phyloP scores from a whole-genome alignment of 495 filamentous ascomycete species.

The Penicillium tannophilum region DNA sequence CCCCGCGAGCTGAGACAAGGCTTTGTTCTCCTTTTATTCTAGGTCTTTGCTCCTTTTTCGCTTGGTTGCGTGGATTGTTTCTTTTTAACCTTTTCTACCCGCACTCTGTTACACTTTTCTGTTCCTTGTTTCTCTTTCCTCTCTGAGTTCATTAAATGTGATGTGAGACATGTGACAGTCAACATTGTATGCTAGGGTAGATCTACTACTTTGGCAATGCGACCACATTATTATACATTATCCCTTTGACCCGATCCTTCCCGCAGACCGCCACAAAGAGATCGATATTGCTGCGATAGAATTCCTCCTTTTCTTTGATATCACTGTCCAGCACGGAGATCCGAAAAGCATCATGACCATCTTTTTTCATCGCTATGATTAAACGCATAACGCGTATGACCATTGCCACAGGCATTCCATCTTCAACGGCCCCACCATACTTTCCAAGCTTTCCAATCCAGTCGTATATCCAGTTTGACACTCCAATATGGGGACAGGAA shows the following conservation, averaged over 20 bases:
- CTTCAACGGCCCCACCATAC: not conserved
- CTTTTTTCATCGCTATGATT: not conserved
- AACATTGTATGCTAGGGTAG: not conserved
- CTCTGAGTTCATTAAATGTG: not conserved
- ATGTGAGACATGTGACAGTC: not conserved
- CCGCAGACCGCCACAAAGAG: not conserved
- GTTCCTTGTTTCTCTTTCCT: not conserved
- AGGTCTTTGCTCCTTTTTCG: not conserved
- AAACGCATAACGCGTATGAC: not conserved
- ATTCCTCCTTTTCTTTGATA: not conserved
- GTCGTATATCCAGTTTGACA: not conserved
- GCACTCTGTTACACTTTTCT: not conserved
- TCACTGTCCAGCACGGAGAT: not conserved
- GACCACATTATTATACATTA: not conserved
- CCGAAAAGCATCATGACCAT: not conserved
- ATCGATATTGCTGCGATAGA: not conserved
- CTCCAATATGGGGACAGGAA: not conserved
- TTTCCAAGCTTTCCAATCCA: not conserved
- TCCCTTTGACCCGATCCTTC: not conserved
- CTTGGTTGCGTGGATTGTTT: not conserved
- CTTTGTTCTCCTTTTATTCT: not conserved
- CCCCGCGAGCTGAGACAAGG: not conserved
- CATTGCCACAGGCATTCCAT: not conserved
- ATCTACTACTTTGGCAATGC: not conserved
- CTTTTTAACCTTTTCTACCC: not conserved